Conservation (phyloP, 495 filamentous ascomycete genomes). For the Penicillium antarcticum region DNA sequence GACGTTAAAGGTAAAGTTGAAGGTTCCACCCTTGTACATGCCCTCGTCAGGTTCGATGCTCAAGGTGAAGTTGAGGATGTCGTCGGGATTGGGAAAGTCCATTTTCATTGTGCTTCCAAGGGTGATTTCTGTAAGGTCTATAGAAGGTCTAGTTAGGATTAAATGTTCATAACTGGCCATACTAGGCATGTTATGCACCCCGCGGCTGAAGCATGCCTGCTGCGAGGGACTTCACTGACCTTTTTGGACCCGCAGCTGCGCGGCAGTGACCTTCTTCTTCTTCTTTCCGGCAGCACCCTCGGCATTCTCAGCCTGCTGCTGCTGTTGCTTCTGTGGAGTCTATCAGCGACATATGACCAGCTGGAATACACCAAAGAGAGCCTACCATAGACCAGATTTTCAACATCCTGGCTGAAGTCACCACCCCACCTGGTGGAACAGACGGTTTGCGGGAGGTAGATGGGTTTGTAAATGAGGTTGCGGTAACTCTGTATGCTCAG, state of each 20-base stretch:
- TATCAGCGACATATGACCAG: neutral
- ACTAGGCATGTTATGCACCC: neutral
- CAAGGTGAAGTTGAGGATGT: constrained; percentile 93
- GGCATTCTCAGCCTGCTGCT: constrained; percentile 90
- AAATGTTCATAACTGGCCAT: neutral
- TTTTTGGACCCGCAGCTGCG: constrained; percentile 94
- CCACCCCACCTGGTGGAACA: constrained; percentile 19
- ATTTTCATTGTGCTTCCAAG: constrained; percentile 90
- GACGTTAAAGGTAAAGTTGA: constrained; percentile 89
- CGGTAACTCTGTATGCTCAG: neutral
- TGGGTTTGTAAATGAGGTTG: neutral
- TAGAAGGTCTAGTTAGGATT: neutral
- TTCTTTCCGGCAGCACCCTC: constrained; percentile 72
- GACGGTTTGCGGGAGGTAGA: neutral
- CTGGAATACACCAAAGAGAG: neutral
- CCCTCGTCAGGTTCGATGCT: constrained; percentile 96
- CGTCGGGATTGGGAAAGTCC: constrained; percentile 88
- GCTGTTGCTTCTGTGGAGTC: constrained; percentile 67
- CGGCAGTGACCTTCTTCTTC: constrained; percentile 98
- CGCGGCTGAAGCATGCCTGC: neutral
- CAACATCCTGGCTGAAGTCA: constrained; percentile 68
- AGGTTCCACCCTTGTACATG: constrained; percentile 89
- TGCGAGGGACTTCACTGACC: constrained; percentile 46
- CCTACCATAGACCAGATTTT: constrained; percentile 99
- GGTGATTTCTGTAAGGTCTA: constrained; percentile 90